Percentiles rank a stretch among this genome's conserved stretches.
These are phyloP conservation scores for Rhododendron ferrugineum DNA, from an alignment of 148 eudicot genomes.

Conservation along the genomic window DNA sequence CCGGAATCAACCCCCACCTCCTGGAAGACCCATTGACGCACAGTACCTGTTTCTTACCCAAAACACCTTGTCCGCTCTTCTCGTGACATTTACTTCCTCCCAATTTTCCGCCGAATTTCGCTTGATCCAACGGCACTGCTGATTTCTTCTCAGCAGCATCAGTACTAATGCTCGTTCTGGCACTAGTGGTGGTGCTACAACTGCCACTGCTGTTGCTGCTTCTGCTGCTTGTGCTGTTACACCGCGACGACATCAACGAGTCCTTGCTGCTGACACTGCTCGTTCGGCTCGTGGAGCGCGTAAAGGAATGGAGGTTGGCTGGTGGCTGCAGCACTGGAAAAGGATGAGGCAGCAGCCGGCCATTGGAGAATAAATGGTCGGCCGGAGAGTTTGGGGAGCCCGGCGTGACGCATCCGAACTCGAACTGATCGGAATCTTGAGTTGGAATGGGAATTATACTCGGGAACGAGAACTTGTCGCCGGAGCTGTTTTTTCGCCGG, in stretches of 20 bases:
- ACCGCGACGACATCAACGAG: conserved; percentile 8
- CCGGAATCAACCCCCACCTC: conserved; percentile 58
- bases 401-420: conserved; percentile 41
- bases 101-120: not conserved
- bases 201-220: conserved; percentile 42
- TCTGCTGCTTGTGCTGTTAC: conserved; percentile 18
- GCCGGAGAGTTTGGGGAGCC: conserved; percentile 58
- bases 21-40: conserved; percentile 28
- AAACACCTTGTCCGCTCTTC: not conserved
- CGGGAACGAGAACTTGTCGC: conserved; percentile 44
- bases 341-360: conserved; percentile 64
- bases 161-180: conserved; percentile 40
- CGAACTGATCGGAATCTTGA: conserved; percentile 34
- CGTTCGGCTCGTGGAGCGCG: conserved; percentile 46
- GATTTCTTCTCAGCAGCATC: conserved; percentile 22
- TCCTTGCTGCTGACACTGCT: conserved; percentile 42
- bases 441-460: conserved; percentile 3
- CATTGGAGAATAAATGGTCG: conserved; percentile 70
- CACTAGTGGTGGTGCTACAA: not conserved
- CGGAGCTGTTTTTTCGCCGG: conserved; percentile 22
- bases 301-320: not conserved
- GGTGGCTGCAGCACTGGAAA: conserved; percentile 35
- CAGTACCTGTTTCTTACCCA: not conserved
- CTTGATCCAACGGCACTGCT: not conserved
- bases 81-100: not conserved